phyloP scores from a whole-genome alignment of 2,329 filamentous ascomycete genomes.

The Penicillium sp. region DNA sequence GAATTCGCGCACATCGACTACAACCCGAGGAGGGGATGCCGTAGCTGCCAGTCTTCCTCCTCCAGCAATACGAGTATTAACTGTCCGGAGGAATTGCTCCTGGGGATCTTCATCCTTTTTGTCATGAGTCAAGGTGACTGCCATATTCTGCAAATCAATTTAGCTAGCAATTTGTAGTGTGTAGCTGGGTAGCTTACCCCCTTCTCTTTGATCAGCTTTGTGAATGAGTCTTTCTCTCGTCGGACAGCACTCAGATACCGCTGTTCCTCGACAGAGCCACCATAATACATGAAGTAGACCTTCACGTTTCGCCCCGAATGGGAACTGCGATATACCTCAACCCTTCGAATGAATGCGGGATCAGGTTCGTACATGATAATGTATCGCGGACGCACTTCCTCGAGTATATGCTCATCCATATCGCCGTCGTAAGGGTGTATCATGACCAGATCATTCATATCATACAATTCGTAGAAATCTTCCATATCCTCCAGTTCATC shows the following conservation, averaged over 20 bases:
- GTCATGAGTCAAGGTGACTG: constrained; percentile 76
- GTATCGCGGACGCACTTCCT: constrained; percentile 88
- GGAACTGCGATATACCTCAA: constrained; percentile 94
- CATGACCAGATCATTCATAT: constrained; percentile 83
- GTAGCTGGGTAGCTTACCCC: constrained; percentile 50
- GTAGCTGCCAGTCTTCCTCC: constrained; percentile 82
- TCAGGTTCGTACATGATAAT: constrained; percentile 99
- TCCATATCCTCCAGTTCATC: constrained; percentile 91
- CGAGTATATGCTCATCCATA: constrained; percentile 92
- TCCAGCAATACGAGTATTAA: constrained; percentile 95
- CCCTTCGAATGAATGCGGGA: constrained; percentile 84
- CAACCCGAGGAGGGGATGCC: constrained; percentile 80
- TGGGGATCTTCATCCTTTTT: constrained; percentile 74
- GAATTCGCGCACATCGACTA: constrained; percentile 96
- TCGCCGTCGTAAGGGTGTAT: constrained; percentile 94
- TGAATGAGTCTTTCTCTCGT: constrained; percentile 96
- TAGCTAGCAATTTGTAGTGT: constrained; percentile 8
- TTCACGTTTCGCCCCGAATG: constrained; percentile 85
- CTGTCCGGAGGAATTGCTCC: constrained; percentile 86
- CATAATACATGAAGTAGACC: constrained; percentile 97
- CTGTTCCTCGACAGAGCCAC: constrained; percentile 91
- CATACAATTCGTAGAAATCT: constrained; percentile 84
- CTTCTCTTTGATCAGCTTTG: constrained; percentile 89
- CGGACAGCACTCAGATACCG: constrained; percentile 84
- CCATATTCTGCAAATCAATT: constrained; percentile 62